Evolutionary conservation across 139 green algal genomes (phyloP).

Genomic region (Dunaliella sp.): DNA sequence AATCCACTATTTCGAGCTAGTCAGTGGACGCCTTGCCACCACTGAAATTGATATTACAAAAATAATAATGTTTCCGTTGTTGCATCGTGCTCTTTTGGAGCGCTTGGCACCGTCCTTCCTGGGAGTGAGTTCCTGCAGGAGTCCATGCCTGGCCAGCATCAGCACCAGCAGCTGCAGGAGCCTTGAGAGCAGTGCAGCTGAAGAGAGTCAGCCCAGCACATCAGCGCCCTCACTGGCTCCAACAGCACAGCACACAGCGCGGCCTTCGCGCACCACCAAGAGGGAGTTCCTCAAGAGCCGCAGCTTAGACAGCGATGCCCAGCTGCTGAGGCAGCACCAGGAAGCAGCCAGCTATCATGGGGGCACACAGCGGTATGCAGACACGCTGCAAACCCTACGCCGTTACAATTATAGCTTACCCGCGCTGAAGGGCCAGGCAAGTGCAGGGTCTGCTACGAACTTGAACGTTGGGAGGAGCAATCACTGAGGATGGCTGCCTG

Average conservation of each 20-base stretch:
- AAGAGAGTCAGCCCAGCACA: neutral
- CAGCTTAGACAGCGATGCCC: neutral
- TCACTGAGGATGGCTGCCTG: no score
- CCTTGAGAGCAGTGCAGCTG: neutral
- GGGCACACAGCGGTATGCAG: neutral
- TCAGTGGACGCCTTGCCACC: no score
- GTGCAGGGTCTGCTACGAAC: no score
- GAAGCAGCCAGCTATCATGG: neutral
- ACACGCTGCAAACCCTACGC: neutral
- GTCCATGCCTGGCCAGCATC: conserved; percentile 8
- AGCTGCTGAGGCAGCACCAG: neutral
- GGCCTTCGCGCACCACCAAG: neutral
- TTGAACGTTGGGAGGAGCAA: no score
- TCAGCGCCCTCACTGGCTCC: neutral
- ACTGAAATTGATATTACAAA: no score
- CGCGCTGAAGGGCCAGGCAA: conserved; percentile 1
- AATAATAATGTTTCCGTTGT: no score
- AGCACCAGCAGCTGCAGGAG: neutral
- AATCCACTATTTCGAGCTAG: no score
- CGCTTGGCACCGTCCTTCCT: neutral
- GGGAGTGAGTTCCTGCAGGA: no score
- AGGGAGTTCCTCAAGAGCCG: neutral
- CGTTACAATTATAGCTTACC: conserved; percentile 26
- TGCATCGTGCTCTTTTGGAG: neutral
- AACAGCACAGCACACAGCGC: no score